phyloP scores from a whole-genome alignment of 768 basidiomycete genomes.

The Ramaria rubella region DNA sequence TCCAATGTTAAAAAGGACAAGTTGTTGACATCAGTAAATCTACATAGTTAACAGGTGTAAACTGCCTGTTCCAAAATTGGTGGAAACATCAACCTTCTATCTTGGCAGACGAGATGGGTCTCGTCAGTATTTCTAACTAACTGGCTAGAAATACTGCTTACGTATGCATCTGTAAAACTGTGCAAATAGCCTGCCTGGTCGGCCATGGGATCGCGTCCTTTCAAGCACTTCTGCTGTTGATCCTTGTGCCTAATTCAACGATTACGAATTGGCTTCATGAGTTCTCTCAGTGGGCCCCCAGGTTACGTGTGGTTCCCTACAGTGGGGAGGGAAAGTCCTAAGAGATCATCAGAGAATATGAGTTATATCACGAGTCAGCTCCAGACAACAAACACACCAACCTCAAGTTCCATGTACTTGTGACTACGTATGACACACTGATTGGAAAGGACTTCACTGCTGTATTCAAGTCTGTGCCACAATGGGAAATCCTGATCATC shows the following conservation, averaged over 20 bases:
- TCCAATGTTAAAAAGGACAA: slow-evolving; percentile 26
- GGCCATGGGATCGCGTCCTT: slow-evolving; percentile 53
- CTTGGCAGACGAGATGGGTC: slow-evolving; percentile 96
- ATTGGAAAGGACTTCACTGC: slow-evolving; percentile 62
- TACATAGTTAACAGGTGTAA: slow-evolving; percentile 65
- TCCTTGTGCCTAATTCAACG: slow-evolving; percentile 95
- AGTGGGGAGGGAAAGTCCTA: slow-evolving; percentile 76
- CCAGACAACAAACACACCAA: slow-evolving; percentile 38
- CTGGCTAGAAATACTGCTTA: slow-evolving; percentile 21
- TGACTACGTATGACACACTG: slow-evolving; percentile 90
- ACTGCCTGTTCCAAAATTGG: slow-evolving; percentile 86
- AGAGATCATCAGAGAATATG: slow-evolving; percentile 74
- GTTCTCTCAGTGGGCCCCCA: slow-evolving; percentile 75
- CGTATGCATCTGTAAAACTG: slow-evolving; percentile 55
- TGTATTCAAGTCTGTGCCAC: slow-evolving; percentile 73
- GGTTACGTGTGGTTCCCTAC: slow-evolving; percentile 73
- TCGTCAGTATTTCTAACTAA: slow-evolving; percentile 40
- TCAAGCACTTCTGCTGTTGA: slow-evolving; percentile 68
- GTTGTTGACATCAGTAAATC: slow-evolving; percentile 1
- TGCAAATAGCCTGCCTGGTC: slow-evolving; percentile 83
- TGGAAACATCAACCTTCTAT: slow-evolving; percentile 80
- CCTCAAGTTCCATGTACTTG: slow-evolving; percentile 79
- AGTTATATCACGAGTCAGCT: slow-evolving; percentile 54
- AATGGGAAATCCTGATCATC: slow-evolving; percentile 92
- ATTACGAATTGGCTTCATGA: slow-evolving; percentile 95